A percentile compares a stretch with the other conserved stretches of the same genome.
These are phyloP conservation scores for Helichrysum umbraculigerum DNA, from an alignment of 129 eudicot species.

Conservation along the genomic window DNA sequence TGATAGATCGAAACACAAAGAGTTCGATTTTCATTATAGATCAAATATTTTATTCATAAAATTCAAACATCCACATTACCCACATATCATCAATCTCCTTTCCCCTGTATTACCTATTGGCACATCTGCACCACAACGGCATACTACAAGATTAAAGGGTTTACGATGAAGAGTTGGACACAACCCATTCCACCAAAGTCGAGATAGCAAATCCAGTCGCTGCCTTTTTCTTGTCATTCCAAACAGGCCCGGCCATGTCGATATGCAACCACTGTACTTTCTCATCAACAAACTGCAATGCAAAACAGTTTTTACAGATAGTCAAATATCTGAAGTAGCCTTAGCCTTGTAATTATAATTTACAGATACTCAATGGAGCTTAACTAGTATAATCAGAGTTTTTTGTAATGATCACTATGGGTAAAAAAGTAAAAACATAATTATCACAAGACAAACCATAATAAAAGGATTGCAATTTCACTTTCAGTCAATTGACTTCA, in stretches of 20 bases:
- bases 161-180: constrained; percentile 61
- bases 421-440: not conserved
- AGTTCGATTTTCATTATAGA: not conserved
- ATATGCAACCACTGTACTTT: constrained; percentile 94
- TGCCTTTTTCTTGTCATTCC: constrained; percentile 79
- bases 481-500: not conserved
- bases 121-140: not conserved
- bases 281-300: constrained; percentile 91
- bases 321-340: constrained; percentile 3
- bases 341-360: not conserved
- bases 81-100: not conserved
- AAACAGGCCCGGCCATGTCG: constrained; percentile 95
- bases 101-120: not conserved
- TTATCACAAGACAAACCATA: not conserved
- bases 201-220: constrained; percentile 88
- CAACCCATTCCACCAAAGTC: constrained; percentile 91
- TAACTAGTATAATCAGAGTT: not conserved
- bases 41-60: constrained; percentile 7
- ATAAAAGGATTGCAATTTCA: not conserved
- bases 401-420: not conserved
- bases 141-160: not conserved
- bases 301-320: not conserved
- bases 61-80: constrained; percentile 1
- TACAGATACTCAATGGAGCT: not conserved
- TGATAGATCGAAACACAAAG: constrained; percentile 9